Conservation (phyloP, 2,329 filamentous ascomycete species). For the Trichoderma hamatum region DNA sequence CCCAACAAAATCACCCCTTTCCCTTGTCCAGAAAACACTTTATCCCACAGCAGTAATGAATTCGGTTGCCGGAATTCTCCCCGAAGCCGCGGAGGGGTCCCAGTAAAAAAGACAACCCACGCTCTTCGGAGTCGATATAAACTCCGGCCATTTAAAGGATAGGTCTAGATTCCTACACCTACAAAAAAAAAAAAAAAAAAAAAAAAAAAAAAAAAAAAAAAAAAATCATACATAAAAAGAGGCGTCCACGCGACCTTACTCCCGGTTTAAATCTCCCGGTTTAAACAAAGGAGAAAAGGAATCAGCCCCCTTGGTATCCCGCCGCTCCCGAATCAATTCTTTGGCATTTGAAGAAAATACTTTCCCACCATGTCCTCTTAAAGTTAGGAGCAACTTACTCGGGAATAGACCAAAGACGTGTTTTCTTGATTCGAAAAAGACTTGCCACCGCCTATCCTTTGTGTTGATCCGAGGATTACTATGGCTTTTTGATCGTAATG, state of each 20-base stretch:
- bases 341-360: neutral
- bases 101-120: neutral
- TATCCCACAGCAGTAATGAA: neutral
- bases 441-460: neutral
- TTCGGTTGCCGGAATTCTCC: conserved; percentile 6
- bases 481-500: neutral
- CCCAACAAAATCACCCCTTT: conserved; percentile 4
- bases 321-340: conserved; percentile 8
- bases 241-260: neutral
- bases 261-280: neutral
- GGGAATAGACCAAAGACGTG: neutral
- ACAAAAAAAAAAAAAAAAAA: neutral
- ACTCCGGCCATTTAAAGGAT: neutral
- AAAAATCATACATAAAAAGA: neutral
- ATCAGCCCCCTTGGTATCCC: neutral
- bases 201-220: neutral
- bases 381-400: neutral
- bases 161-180: neutral
- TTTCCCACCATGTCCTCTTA: conserved; percentile 4
- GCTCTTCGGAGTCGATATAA: conserved; percentile 20
- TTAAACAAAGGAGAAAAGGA: neutral
- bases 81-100: neutral
- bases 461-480: neutral
- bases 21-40: neutral
- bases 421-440: neutral